Evolutionary conservation across 1,139 yeast species (phyloP).

Genomic region (Nakaseomyces kungkrabaensis): DNA sequence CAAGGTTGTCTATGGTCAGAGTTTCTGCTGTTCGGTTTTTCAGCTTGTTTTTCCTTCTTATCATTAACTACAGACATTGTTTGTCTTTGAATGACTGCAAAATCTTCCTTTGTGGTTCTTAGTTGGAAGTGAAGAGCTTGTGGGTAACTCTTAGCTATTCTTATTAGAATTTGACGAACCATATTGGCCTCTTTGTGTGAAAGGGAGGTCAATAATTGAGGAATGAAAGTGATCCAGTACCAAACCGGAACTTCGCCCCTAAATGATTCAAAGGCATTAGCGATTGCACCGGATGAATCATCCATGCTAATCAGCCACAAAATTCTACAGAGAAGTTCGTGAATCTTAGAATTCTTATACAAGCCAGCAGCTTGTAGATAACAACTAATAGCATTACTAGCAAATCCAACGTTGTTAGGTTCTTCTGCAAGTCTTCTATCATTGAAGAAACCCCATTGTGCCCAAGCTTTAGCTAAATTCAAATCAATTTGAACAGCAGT

Average conservation of each 20-base stretch:
- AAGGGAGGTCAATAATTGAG: constrained; percentile 81
- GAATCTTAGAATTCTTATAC: constrained; percentile 84
- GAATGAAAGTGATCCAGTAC: constrained; percentile 98
- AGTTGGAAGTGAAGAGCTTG: constrained; percentile 95
- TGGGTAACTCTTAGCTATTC: constrained; percentile 93
- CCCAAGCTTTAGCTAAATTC: constrained; percentile 96
- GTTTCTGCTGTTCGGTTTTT: constrained; percentile 11
- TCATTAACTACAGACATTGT: constrained; percentile 50
- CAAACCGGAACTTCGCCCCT: constrained; percentile 97
- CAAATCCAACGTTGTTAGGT: constrained; percentile 74
- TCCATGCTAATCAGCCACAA: constrained; percentile 91
- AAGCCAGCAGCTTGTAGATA: constrained; percentile 95
- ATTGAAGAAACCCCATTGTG: constrained; percentile 97
- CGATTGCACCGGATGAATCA: constrained; percentile 69
- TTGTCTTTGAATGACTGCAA: constrained; percentile 77
- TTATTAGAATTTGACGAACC: constrained; percentile 76
- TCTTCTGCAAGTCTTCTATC: constrained; percentile 81
- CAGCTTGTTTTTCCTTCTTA: constrained; percentile 19
- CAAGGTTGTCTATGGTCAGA: constrained; percentile 56
- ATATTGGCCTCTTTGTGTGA: constrained; percentile 85
- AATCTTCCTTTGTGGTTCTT: constrained; percentile 90
- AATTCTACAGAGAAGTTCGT: constrained; percentile 79
- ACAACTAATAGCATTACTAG: constrained; percentile 90
- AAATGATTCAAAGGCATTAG: constrained; percentile 83
- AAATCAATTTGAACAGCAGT: constrained; percentile 94